Base-by-base conservation (phyloP, 441 rosid species). In the Syzygium malaccense region DNA sequence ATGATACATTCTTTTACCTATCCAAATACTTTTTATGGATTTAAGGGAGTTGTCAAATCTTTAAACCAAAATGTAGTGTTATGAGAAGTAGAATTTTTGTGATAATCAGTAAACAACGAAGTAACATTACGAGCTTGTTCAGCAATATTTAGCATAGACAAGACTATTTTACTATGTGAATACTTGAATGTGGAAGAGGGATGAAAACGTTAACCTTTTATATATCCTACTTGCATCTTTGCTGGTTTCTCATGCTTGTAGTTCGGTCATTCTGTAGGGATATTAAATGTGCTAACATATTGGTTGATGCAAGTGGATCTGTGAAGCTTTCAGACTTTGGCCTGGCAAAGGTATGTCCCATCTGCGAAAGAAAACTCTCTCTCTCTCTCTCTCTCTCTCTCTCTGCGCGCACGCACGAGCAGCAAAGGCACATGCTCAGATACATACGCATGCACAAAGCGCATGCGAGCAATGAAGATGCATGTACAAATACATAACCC, bases 321-420 rank as follows among this genome's bases (percentile, higher is more conserved):
- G 89, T 88, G 78, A 88, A 88, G 14, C 89, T 88, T n/a, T 85
- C 89, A 15, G 89, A 88, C 57, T 88, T 88, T 33, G 89, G 89
- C 62, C 41, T 88, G 62, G 89, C 89, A 54, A 88, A 88, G 87
- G 89, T 88, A 14, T 20, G 26, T 84, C 57, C 28, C 75, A 6
- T 49, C 15, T 18, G 45, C 2, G 1, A 83, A 58, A 58, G 15
- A 26, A 6, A 58, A 7, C 5, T 64, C 75, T 64, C 10, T 64
- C 75, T 30, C 33, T 62, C 68, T 60, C 32, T n/a, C 25, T 55
- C 25, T 55, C 5, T 64, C 75, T 64, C 10, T 64, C 75, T 30
- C 68, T 62, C 32, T 60, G 17, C 14, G 60, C 28, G 28, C 5
- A 26, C 13, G 12, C 23, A 26, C 28, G 12, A 56, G 25, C 26